Evolutionary conservation across 176 grass and related monocot genomes (phyloP), one percentile per base, ranked within the genome.

Genomic region (Neostapfia colusana): DNA sequence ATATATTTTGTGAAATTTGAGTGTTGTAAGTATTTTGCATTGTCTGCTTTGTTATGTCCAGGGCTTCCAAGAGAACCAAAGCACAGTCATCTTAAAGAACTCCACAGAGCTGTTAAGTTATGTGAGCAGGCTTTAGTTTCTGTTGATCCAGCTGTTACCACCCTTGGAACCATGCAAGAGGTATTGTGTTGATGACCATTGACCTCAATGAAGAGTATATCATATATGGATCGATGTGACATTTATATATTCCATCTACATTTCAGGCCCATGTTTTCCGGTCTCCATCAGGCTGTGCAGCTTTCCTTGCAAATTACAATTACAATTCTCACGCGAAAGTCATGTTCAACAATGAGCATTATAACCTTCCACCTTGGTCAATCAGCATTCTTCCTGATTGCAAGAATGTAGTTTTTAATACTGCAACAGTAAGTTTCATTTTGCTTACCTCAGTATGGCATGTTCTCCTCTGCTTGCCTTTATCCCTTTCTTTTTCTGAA

Each of bases 371-470:
- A 69, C 92, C 96, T 87, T 99, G 96, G 96, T 99, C 96, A 74
- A 99, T 99, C 69, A 99, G 96, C 85, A 90, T 99, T 75, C 92
- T 99, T 87, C 89, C 96, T 69, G 96, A 99, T 76, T 99, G 96
- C 78, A 95, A 82, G 72, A 99, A 88, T 72, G 92, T 95, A 4
- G 89, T 95, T 71, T 99, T 92, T 69, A 99, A 99, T 69, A 99
- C 87, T 64, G 96, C 96, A 80, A 99, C 87, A 13, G 96, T 99
- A 87, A 84, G 87, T 88, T 86, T 26, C 17, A 50, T n/a, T 75
- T 70, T 50, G 13, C 40, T 71, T 48, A n/a, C 63, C 35, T 54
- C 51, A 69, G 5, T 40, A 69, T 45, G 37, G 24, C 17, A 80
- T 55, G 12, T 13, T 44, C 5, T 44, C 17, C 4, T 17, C 3